Conservation (phyloP, 2,329 filamentous ascomycete species). For the Neocatenulostroma microsporum region DNA sequence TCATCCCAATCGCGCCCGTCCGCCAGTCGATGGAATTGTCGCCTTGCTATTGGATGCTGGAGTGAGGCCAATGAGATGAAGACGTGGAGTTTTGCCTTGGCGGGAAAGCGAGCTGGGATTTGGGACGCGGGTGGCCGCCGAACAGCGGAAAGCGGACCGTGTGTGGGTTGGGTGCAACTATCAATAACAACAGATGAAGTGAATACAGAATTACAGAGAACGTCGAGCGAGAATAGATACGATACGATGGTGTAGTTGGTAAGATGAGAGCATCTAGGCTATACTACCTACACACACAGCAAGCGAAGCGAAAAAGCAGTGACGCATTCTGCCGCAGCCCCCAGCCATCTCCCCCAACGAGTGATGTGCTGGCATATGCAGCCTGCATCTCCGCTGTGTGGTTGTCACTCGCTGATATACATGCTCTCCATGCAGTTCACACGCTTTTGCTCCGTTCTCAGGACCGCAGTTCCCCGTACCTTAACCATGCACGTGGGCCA, state of each 20-base stretch:
- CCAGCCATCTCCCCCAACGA: slow-evolving; percentile 3
- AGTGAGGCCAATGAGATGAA: background rate
- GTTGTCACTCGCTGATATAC: too few species aligned
- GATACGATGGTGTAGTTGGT: background rate
- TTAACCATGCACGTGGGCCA: background rate
- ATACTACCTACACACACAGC: slow-evolving; percentile 1
- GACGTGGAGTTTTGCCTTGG: background rate
- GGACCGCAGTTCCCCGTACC: too few species aligned
- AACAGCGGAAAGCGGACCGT: too few species aligned
- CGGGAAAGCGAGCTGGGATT: background rate
- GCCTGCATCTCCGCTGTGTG: too few species aligned
- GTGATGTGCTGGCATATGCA: slow-evolving; percentile 3
- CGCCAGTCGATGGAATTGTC: too few species aligned
- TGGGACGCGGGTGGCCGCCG: background rate
- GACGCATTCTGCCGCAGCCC: background rate
- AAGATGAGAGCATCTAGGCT: background rate
- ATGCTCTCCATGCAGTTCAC: too few species aligned
- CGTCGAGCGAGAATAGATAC: too few species aligned
- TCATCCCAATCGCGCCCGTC: background rate
- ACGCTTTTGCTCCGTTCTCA: too few species aligned
- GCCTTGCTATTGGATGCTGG: slow-evolving; percentile 2
- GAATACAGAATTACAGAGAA: too few species aligned
- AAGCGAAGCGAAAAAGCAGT: slow-evolving; percentile 5
- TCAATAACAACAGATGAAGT: too few species aligned
- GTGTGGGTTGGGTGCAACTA: too few species aligned